These are phyloP conservation scores for Hansenula lynferdii DNA, from an alignment of 1,139 yeast genomes.

Conservation along the genomic window DNA sequence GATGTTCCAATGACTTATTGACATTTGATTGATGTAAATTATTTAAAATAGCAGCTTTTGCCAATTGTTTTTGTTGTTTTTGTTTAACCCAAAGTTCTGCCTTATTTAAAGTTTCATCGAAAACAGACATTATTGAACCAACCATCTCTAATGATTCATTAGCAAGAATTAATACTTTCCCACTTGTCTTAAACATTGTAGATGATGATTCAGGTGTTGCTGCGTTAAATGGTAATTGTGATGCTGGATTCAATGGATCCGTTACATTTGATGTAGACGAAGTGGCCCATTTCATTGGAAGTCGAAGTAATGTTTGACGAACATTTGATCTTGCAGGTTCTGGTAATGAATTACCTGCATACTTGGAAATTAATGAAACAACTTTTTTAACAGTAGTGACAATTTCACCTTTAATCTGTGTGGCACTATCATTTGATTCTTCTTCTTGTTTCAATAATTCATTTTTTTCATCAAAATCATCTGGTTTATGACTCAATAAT, in stretches of 20 bases:
- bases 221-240: conserved; percentile 13
- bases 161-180: conserved; percentile 73
- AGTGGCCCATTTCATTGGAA: conserved; percentile 61
- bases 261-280: conserved; percentile 10
- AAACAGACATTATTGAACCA: conserved; percentile 72
- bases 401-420: conserved; percentile 71
- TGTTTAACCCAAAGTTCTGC: conserved; percentile 78
- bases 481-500: conserved; percentile 21
- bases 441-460: conserved; percentile 17
- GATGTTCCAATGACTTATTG: neutral
- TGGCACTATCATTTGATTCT: conserved; percentile 25
- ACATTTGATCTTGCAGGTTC: conserved; percentile 86
- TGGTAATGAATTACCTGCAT: conserved; percentile 67
- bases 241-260: conserved; percentile 4
- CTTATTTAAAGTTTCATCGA: conserved; percentile 75
- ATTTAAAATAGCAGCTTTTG: conserved; percentile 21
- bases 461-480: conserved; percentile 7
- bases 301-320: conserved; percentile 66
- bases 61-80: conserved; percentile 21
- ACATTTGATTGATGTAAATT: conserved; percentile 7
- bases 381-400: conserved; percentile 86
- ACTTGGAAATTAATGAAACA: conserved; percentile 78
- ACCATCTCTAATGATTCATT: conserved; percentile 90
- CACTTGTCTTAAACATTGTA: conserved; percentile 40
- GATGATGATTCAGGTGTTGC: conserved; percentile 13